Evolutionary conservation across 225 moss, liverwort and hornwort genomes (phyloP), one percentile per base, ranked within the genome.

Genomic region (Bryoerythrophyllum caledonicum): DNA sequence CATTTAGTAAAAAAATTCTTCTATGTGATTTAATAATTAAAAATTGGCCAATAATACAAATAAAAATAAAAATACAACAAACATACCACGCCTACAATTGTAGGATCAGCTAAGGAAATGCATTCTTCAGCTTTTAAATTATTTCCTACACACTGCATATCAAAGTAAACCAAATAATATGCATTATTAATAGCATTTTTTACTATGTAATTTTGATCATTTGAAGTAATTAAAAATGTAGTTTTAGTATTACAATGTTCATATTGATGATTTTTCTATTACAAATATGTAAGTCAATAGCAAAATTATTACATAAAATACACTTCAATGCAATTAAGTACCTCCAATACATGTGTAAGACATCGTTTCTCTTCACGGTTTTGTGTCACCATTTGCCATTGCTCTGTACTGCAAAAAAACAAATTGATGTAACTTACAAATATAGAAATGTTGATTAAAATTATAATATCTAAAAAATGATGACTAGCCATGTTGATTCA

Each of bases 351-450:
- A 80, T 88, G 88, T 52, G 62, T 65, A 24, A 88, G 72, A 28
- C 85, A 88, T 57, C 70, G 80, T 67, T 81, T 88, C 1, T 88
- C 88, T 79, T 85, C 85, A 73, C 25, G 69, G 67, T 88, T 88
- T 85, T 88, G 88, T 65, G 81, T 83, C 8, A 88, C 81, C 71
- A 88, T 75, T 76, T 88, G 88, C 88, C 88, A 88, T 66, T 88
- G 82, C 88, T 85, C 88, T 88, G 82, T 83, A 85, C 85, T 88
- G 85, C 76, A 85, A 57, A 82, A 85, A 77, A 77, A 8, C 53
- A 77, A 32, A 63, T 57, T 57, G 19, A 74, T 76, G 65, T 79
- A 43, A 81, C 67, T 80, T 4, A 32, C 61, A 24, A 74, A 19
- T 34, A 61, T 27, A 49, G 1, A 23, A 32, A 55, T 23, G 54